Conservation (phyloP, 306 rosid species). For the Styphnolobium japonicum region DNA sequence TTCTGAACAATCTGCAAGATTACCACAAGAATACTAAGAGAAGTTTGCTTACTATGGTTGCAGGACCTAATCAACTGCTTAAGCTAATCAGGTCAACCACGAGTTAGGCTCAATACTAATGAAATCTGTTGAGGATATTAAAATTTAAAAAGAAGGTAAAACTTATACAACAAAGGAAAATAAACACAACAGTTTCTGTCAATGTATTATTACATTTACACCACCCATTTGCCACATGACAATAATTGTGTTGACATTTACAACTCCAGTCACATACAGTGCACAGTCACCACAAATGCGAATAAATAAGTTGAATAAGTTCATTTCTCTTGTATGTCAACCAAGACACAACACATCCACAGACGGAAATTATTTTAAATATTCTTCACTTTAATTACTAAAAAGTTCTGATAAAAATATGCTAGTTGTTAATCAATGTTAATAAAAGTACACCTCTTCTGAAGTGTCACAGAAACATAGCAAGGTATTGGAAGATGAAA, state of each 20-base stretch:
- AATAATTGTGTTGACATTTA: background rate
- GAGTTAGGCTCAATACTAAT: background rate
- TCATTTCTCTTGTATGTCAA: background rate
- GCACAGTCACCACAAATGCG: background rate
- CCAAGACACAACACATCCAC: background rate
- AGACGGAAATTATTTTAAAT: background rate
- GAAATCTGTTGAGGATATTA: slow-evolving; percentile 6
- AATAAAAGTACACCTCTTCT: background rate
- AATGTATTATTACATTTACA: background rate
- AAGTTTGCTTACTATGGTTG: slow-evolving; percentile 12
- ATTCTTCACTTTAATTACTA: slow-evolving; percentile 8
- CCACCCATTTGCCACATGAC: background rate
- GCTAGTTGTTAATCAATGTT: background rate
- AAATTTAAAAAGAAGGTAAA: background rate
- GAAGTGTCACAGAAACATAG: background rate
- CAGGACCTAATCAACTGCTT: slow-evolving; percentile 11
- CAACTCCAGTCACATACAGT: background rate
- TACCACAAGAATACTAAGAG: background rate
- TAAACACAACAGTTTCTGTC: background rate
- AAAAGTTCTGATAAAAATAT: background rate
- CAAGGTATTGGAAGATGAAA: slow-evolving; percentile 11
- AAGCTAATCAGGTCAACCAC: background rate
- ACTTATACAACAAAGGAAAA: background rate
- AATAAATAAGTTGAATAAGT: background rate
- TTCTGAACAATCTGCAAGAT: slow-evolving; percentile 55